Percentiles rank a stretch among this genome's conserved stretches.
Conservation (phyloP, 1,139 yeast species). For the Tardiomyces blankii region DNA sequence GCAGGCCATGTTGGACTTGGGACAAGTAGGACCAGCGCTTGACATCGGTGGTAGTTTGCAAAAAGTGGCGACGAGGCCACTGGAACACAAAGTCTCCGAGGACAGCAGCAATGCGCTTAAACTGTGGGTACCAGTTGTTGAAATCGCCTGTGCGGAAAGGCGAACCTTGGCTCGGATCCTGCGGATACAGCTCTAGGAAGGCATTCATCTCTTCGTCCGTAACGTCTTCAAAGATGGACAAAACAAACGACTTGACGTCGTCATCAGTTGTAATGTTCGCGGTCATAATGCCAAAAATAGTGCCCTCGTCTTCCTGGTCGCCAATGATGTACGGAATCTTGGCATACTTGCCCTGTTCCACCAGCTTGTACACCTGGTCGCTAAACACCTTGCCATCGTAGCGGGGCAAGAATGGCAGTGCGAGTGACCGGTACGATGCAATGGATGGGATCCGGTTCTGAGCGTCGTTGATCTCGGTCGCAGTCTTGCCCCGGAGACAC, state of each 20-base stretch:
- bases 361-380: constrained; percentile 5
- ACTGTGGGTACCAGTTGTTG: constrained; percentile 8
- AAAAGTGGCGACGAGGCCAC: constrained; percentile 11
- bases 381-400: constrained; percentile 12
- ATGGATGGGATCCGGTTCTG: constrained; percentile 8
- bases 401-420: constrained; percentile 11
- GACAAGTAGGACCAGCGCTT: constrained; percentile 8
- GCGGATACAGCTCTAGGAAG: constrained; percentile 9
- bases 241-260: constrained; percentile 6
- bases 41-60: constrained; percentile 3
- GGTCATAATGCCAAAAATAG: constrained; percentile 8
- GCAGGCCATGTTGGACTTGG: constrained; percentile 5
- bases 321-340: constrained; percentile 14
- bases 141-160: constrained; percentile 13
- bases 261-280: constrained; percentile 6
- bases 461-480: constrained; percentile 8
- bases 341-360: constrained; percentile 8
- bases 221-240: constrained; percentile 5
- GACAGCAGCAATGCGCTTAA: constrained; percentile 12
- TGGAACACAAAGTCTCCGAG: constrained; percentile 12
- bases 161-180: constrained; percentile 9
- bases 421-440: constrained; percentile 7
- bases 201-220: constrained; percentile 1
- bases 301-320: constrained; percentile 15
- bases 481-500: constrained; percentile 10